These are phyloP conservation scores for Paramecium tetraurelia DNA, from an alignment of 73 alveolate species.

Conservation along the genomic window DNA sequence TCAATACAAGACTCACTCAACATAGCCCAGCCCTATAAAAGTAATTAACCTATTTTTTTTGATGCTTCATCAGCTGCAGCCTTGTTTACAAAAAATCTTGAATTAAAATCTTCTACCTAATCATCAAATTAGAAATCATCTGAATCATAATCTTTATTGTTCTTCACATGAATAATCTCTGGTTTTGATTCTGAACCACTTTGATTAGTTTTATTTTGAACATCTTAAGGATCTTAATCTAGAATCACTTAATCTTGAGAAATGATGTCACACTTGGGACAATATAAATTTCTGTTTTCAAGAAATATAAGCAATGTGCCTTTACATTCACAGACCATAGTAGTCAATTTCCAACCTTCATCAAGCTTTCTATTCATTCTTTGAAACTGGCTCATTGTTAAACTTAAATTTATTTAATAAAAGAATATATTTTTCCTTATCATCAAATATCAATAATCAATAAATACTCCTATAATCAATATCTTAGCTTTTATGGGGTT, in stretches of 20 bases:
- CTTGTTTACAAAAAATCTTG: background rate
- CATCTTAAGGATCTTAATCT: background rate
- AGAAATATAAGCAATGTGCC: background rate
- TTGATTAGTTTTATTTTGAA: background rate
- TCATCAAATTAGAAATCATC: background rate
- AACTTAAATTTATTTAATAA: background rate
- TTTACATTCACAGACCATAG: conserved; percentile 29
- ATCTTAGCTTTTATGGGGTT: background rate
- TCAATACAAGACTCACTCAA: background rate
- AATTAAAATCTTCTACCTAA: background rate
- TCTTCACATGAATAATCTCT: background rate
- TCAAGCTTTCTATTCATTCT: conserved; percentile 33
- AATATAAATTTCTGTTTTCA: background rate
- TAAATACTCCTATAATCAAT: background rate
- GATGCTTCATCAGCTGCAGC: conserved; percentile 38
- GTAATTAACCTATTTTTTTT: conserved; percentile 11
- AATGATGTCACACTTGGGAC: conserved; percentile 25
- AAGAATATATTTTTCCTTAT: background rate
- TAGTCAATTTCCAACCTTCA: conserved; percentile 44
- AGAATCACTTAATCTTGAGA: background rate
- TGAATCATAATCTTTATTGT: background rate
- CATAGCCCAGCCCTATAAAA: conserved; percentile 22
- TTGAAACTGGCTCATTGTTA: background rate
- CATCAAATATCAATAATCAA: background rate
- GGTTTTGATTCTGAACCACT: conserved; percentile 31